Evolutionary conservation across 495 filamentous ascomycete species (phyloP), one percentile per base, ranked within the genome.

Genomic region (Podospora anserina): DNA sequence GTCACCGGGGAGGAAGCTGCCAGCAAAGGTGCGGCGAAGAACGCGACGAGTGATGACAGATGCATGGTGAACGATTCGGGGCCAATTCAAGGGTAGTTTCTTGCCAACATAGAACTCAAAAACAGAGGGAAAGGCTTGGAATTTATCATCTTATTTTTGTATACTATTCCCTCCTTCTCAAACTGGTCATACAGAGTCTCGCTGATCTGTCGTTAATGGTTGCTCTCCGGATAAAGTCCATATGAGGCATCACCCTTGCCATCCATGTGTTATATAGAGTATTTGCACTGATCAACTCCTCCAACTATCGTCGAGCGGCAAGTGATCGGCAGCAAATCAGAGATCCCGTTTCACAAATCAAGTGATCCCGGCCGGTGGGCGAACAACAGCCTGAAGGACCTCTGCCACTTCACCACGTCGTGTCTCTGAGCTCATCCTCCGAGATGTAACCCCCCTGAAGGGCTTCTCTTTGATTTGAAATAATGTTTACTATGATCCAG

Each of bases 371-470:
- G 23, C 55, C n/a, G 55, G 39, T 49, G 39, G 39, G n/a, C 55
- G 23, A 58, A 26, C n/a, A 20, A 58, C 55, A 58, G 55, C 55
- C 61, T 32, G 30, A 44, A 63, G 27, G n/a, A 19, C 28, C 30
- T 49, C 15, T 49, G 39, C 13, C 13, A 49, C 39, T 2, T 49
- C 39, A 49, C 18, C 59, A 61, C 59, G 27, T 15, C 9, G 61
- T 32, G 34, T 53, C 34, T 49, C 13, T 28, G 30, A 44, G 61
- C 19, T 13, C 28, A 49, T 20, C 30, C 30, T 63, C 61, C 61
- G 61, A 63, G 61, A 63, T 63, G 61, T 63, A 63, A 63, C 61
- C 61, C 32, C 18, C 32, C 27, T 49, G 3, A 20, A n/a, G 4
- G 6, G 5, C 5, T 28, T 44, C 13, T 16, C 5, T 49, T 49